Percentiles rank a stretch among this genome's conserved stretches.
Evolutionary conservation across 2,329 filamentous ascomycete species (phyloP).

Genomic region (Aspergillus bombycis): DNA sequence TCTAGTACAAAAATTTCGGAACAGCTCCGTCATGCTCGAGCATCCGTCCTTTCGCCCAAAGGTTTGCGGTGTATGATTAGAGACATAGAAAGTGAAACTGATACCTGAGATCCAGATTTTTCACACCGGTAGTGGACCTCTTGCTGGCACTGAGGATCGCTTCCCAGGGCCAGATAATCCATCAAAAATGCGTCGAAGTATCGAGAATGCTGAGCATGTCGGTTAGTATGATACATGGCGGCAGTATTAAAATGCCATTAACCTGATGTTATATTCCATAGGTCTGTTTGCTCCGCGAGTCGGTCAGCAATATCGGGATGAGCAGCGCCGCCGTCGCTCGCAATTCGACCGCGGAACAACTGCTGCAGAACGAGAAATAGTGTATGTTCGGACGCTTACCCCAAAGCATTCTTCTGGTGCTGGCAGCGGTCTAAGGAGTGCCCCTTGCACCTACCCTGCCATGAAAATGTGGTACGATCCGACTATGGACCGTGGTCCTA

Average conservation of each 20-base stretch:
- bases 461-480: constrained; percentile 29
- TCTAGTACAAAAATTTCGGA: constrained; percentile 91
- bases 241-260: background rate
- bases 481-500: constrained; percentile 23
- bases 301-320: constrained; percentile 71
- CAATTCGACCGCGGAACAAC: constrained; percentile 82
- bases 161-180: constrained; percentile 83
- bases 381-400: constrained; percentile 30
- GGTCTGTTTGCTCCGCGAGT: constrained; percentile 76
- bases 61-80: constrained; percentile 50
- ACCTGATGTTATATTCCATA: constrained; percentile 6
- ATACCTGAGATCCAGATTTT: constrained; percentile 52
- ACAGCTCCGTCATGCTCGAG: constrained; percentile 94
- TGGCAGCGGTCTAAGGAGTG: constrained; percentile 25
- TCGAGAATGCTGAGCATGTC: constrained; percentile 82
- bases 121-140: constrained; percentile 51
- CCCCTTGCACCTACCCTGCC: constrained; percentile 30
- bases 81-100: background rate
- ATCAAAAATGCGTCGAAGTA: constrained; percentile 83
- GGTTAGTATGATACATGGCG: constrained; percentile 58
- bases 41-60: constrained; percentile 80
- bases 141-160: constrained; percentile 70
- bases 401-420: constrained; percentile 22
- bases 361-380: constrained; percentile 67
- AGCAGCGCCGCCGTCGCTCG: constrained; percentile 75